These are phyloP conservation scores for Ophiostoma sp. DNA, from an alignment of 2,329 filamentous ascomycete genomes.

Conservation along the genomic window DNA sequence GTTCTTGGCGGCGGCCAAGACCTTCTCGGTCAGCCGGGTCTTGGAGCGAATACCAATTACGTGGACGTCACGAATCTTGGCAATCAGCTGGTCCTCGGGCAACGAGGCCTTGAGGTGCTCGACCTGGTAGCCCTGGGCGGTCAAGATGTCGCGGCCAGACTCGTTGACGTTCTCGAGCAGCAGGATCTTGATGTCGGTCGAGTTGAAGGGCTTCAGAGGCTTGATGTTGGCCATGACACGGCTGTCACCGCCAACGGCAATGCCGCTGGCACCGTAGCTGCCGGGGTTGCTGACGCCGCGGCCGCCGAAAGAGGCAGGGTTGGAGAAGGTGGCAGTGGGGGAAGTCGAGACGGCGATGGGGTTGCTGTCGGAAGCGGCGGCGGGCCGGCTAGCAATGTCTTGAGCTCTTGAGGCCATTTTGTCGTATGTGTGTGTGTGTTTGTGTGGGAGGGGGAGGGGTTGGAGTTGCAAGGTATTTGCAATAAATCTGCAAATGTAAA, in stretches of 20 bases:
- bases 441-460: neutral
- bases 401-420: constrained; percentile 27
- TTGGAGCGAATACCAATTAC: constrained; percentile 98
- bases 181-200: constrained; percentile 92
- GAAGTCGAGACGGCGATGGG: constrained; percentile 67
- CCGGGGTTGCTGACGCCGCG: constrained; percentile 26
- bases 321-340: constrained; percentile 65
- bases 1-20: constrained; percentile 85
- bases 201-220: constrained; percentile 90
- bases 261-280: constrained; percentile 32
- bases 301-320: constrained; percentile 20
- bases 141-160: constrained; percentile 78
- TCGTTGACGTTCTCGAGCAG: constrained; percentile 94
- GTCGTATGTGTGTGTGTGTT: neutral
- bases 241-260: constrained; percentile 37
- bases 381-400: constrained; percentile 37
- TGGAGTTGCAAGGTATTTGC: neutral
- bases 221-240: constrained; percentile 49
- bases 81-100: constrained; percentile 86
- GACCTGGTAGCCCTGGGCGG: constrained; percentile 87
- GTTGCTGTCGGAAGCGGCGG: constrained; percentile 33
- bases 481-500: neutral
- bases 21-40: constrained; percentile 82
- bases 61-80: constrained; percentile 94
- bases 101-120: constrained; percentile 85